phyloP scores from a whole-genome alignment of 2,329 filamentous ascomycete species.

The Microsporum ferrugineum region DNA sequence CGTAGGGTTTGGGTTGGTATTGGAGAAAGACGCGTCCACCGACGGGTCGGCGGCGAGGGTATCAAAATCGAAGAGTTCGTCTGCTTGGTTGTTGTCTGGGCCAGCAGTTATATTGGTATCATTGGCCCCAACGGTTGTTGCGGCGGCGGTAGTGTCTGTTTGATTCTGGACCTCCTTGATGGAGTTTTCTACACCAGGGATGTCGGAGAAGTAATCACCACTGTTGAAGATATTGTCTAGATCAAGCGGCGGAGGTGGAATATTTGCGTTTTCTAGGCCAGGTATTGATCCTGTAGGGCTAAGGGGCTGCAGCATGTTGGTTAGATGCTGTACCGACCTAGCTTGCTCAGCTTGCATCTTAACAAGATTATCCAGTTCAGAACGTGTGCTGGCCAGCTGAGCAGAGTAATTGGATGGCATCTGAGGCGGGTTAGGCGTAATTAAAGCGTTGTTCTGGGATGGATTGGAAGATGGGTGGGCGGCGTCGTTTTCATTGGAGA shows the following conservation, averaged over 20 bases:
- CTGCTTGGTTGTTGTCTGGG: slow-evolving; percentile 17
- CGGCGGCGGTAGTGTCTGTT: slow-evolving; percentile 15
- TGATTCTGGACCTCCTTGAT: slow-evolving; percentile 13
- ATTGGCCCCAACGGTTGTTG: not conserved
- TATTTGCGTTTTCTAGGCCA: slow-evolving; percentile 41
- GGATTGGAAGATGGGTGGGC: slow-evolving; percentile 27
- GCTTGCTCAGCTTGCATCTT: slow-evolving; percentile 70
- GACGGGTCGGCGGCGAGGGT: slow-evolving; percentile 21
- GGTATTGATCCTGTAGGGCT: slow-evolving; percentile 71
- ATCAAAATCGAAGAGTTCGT: slow-evolving; percentile 35
- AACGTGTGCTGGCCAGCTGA: slow-evolving; percentile 52
- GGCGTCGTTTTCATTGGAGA: slow-evolving; percentile 36
- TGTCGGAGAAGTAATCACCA: slow-evolving; percentile 43
- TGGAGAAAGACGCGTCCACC: slow-evolving; percentile 18
- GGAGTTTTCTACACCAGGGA: slow-evolving; percentile 24
- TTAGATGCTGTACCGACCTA: slow-evolving; percentile 62
- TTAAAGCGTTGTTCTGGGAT: slow-evolving; percentile 45
- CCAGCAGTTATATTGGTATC: slow-evolving; percentile 13
- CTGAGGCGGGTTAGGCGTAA: slow-evolving; percentile 43
- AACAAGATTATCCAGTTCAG: slow-evolving; percentile 67
- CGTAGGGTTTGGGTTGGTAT: not conserved
- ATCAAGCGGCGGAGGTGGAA: slow-evolving; percentile 40
- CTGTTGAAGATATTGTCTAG: slow-evolving; percentile 48
- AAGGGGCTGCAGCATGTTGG: slow-evolving; percentile 62
- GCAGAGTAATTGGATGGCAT: slow-evolving; percentile 40